Evolutionary conservation across 495 filamentous ascomycete species (phyloP), one percentile per base, ranked within the genome.

Genomic region (Aspergillus biplanus): DNA sequence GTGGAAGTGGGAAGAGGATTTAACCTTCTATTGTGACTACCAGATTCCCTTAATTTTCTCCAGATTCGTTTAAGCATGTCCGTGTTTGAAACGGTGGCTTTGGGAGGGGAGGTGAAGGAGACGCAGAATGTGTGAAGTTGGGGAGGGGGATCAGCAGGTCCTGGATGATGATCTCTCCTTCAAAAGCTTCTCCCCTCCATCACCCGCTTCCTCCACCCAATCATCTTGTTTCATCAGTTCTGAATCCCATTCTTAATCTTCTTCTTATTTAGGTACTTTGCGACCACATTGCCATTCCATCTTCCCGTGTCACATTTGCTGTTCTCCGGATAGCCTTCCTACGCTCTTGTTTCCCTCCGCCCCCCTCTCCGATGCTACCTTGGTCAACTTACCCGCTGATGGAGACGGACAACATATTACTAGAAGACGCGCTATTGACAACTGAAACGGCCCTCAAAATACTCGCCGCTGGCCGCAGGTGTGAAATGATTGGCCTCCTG

Each of bases 181-280:
- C 47, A 16, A 54, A 61, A 61, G 58, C 49, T 61, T 15, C 21
- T 31, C 37, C 7, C 7, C 55, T 52, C 39, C n/a, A n/a, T 61
- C 58, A 31, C 47, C 42, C 31, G 53, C 58, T 53, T 61, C 58
- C 50, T 33, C 5, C 35, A 13, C 6, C 58, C 58, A 61, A 61
- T 61, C 58, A 54, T 16, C 18, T 31, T 46, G 16, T 31, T 6
- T 47, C 21, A 16, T 58, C 18, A 39, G 27, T 15, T 35, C 32
- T 11, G 6, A 18, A 16, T 56, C 33, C 42, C n/a, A 37, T 47
- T 58, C n/a, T 46, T 61, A 12, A 44, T 53, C 18, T 42, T 35
- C 18, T 33, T 33, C 31, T 27, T 27, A 27, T 27, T n/a, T n/a
- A n/a, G n/a, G n/a, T 27, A 27, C 21, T 27, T 27, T 27, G 21